Evolutionary conservation across 495 filamentous ascomycete species (phyloP).

Genomic region (Aspergillus hancockii): DNA sequence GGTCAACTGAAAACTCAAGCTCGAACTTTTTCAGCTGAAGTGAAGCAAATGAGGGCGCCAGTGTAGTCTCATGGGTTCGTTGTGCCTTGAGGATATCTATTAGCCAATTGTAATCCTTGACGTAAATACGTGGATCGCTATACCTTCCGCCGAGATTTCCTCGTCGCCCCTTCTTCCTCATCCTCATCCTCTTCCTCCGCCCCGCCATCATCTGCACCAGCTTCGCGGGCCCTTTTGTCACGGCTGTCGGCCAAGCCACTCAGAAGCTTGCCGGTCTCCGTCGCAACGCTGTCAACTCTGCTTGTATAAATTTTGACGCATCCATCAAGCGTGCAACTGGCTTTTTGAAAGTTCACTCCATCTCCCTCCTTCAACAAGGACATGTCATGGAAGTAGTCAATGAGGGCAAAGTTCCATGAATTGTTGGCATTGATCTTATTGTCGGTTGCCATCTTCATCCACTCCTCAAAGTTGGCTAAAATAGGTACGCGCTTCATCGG

Average conservation of each 20-base stretch:
- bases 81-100: slow-evolving; percentile 46
- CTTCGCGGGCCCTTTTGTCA: slow-evolving; percentile 70
- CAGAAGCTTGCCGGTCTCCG: slow-evolving; percentile 92
- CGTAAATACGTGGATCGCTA: background rate
- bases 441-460: slow-evolving; percentile 99
- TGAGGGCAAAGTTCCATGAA: slow-evolving; percentile 98
- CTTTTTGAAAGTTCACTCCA: slow-evolving; percentile 97
- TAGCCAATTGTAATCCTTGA: slow-evolving; percentile 8
- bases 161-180: slow-evolving; percentile 76
- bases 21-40: slow-evolving; percentile 96
- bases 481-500: slow-evolving; percentile 97
- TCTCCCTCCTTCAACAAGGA: slow-evolving; percentile 94
- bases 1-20: slow-evolving; percentile 94
- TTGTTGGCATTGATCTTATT: slow-evolving; percentile 99
- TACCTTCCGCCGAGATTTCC: slow-evolving; percentile 74
- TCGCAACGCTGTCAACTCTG: slow-evolving; percentile 96
- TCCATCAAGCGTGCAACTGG: slow-evolving; percentile 95
- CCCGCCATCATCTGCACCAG: slow-evolving; percentile 60
- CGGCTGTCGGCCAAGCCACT: slow-evolving; percentile 93
- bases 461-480: slow-evolving; percentile 97
- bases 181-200: slow-evolving; percentile 77
- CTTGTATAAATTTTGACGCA: slow-evolving; percentile 99
- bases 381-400: slow-evolving; percentile 99
- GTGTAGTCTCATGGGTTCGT: slow-evolving; percentile 86
- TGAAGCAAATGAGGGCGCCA: slow-evolving; percentile 83